A percentile compares a stretch with the other conserved stretches of the same genome.
These are phyloP conservation scores for Leccinum griseonigrum DNA, from an alignment of 1,284 basidiomycete genomes.

Conservation along the genomic window DNA sequence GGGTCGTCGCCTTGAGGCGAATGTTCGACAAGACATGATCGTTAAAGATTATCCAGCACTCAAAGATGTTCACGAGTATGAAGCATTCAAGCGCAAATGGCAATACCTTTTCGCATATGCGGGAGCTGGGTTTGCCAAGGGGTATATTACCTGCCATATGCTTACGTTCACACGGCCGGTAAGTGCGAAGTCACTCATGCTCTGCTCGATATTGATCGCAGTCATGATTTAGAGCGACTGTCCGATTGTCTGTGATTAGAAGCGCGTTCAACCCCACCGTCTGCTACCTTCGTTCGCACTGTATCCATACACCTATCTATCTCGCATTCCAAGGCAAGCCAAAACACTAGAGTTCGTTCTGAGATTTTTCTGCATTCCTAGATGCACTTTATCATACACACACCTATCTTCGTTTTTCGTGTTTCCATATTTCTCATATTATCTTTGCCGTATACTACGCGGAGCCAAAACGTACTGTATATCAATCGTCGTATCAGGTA, in stretches of 20 bases:
- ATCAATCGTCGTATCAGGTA: constrained; percentile 13
- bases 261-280: constrained; percentile 1
- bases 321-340: constrained; percentile 1
- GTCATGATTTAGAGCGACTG: constrained; percentile 26
- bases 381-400: constrained; percentile 22
- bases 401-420: constrained; percentile 16
- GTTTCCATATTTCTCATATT: constrained; percentile 12
- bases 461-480: constrained; percentile 29
- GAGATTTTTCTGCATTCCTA: constrained; percentile 6
- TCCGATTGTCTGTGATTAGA: constrained; percentile 31
- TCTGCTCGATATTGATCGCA: constrained; percentile 2
- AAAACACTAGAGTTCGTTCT: constrained; percentile 24
- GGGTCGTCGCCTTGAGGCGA: constrained; percentile 69
- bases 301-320: constrained; percentile 23
- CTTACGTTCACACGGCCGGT: constrained; percentile 61
- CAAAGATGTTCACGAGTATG: constrained; percentile 51
- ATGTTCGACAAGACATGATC: constrained; percentile 56
- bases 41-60: constrained; percentile 56
- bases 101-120: constrained; percentile 77
- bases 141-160: constrained; percentile 78
- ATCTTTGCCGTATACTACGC: constrained; percentile 10
- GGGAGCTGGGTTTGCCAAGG: constrained; percentile 69
- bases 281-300: constrained; percentile 18
- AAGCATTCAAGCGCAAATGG: constrained; percentile 72
- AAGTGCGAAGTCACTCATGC: constrained; percentile 22